A percentile compares a stretch with the other conserved stretches of the same genome.
Evolutionary conservation across 305 asterid species (phyloP).

Genomic region (Fraxinus greggii): DNA sequence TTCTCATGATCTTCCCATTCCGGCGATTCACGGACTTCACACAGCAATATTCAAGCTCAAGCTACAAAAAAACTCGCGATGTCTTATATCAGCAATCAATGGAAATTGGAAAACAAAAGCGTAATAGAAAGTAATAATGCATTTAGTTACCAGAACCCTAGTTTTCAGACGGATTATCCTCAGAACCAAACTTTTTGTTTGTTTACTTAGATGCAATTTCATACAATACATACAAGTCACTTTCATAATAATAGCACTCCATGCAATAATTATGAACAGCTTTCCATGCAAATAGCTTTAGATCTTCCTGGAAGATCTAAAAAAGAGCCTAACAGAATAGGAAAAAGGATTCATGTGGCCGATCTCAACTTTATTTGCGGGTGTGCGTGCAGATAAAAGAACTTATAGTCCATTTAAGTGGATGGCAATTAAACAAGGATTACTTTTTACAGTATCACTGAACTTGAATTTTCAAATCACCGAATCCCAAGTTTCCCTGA

Average conservation of each 20-base stretch:
- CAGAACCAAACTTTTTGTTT: background rate
- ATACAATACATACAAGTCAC: background rate
- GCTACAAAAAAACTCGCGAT: constrained; percentile 30
- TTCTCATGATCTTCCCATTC: constrained; percentile 48
- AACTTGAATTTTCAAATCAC: background rate
- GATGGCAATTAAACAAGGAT: background rate
- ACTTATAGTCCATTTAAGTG: background rate
- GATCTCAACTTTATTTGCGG: background rate
- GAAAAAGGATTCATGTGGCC: background rate
- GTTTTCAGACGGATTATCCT: background rate
- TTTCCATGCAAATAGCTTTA: background rate
- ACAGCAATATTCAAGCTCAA: constrained; percentile 62
- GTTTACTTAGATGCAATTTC: background rate
- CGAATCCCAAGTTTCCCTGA: background rate
- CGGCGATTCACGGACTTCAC: constrained; percentile 51
- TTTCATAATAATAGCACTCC: background rate
- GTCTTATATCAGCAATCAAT: background rate
- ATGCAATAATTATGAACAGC: constrained; percentile 3
- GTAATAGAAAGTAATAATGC: background rate
- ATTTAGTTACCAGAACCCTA: background rate
- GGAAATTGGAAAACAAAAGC: background rate
- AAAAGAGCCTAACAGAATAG: background rate
- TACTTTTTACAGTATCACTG: background rate
- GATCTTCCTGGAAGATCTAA: background rate
- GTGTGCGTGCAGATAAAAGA: background rate